These are phyloP conservation scores for Penicillium cosmopolitanum DNA, from an alignment of 495 filamentous ascomycete species.

Conservation along the genomic window DNA sequence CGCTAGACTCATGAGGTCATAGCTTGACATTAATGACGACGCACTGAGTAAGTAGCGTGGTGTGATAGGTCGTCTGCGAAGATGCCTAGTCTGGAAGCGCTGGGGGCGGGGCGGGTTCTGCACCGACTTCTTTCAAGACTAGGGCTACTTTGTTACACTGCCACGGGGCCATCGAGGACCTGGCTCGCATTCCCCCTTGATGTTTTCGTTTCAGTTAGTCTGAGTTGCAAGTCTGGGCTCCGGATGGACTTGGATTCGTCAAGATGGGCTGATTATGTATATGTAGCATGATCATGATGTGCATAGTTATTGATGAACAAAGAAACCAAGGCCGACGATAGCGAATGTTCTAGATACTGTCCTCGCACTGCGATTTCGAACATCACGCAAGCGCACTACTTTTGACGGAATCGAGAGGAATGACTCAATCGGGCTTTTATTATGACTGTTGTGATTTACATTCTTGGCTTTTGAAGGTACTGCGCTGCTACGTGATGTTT, in stretches of 20 bases:
- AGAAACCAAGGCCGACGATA: too few relatives aligned
- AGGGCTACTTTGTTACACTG: conserved; percentile 6
- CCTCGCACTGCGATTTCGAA: too few relatives aligned
- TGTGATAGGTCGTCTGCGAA: conserved; percentile 25
- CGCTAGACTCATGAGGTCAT: conserved; percentile 23
- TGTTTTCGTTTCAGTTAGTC: not conserved
- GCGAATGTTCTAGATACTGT: too few relatives aligned
- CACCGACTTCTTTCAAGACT: conserved; percentile 10
- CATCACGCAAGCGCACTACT: too few relatives aligned
- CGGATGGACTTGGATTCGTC: not conserved
- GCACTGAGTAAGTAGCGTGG: conserved; percentile 12
- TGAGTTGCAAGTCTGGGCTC: not conserved
- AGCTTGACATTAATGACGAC: conserved; percentile 19
- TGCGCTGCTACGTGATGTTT: not conserved
- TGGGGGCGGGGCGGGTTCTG: conserved; percentile 7
- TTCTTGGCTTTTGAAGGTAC: not conserved
- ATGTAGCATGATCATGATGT: not conserved
- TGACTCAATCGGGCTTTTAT: not conserved
- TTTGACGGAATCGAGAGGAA: not conserved
- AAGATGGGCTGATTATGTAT: not conserved
- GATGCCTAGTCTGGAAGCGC: conserved; percentile 10
- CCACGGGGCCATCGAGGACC: conserved; percentile 7
- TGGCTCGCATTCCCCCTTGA: not conserved
- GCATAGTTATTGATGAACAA: not conserved
- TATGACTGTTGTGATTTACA: not conserved